These are phyloP conservation scores for Aspergillus conjunctus DNA, from an alignment of 495 filamentous ascomycete species.

Conservation along the genomic window DNA sequence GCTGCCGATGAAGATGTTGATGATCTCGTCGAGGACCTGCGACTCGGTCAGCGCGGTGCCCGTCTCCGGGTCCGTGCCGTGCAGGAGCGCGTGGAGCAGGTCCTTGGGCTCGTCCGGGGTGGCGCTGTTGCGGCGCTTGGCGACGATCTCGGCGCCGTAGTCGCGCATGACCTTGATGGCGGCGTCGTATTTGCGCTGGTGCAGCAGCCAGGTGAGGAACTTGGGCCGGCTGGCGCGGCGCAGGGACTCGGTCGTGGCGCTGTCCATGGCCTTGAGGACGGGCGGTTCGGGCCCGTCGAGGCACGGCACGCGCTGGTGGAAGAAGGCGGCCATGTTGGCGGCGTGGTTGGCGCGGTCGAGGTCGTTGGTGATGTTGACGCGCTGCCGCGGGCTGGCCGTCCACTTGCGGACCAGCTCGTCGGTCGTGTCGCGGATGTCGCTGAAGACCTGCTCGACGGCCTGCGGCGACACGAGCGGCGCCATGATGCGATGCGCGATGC, in stretches of 20 bases:
- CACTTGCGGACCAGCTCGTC: constrained; percentile 71
- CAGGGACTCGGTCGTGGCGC: constrained; percentile 46
- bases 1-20: constrained; percentile 52
- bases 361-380: constrained; percentile 65
- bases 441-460: constrained; percentile 36
- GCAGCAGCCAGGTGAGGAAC: constrained; percentile 43
- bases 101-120: constrained; percentile 58
- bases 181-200: constrained; percentile 51
- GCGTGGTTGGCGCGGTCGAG: constrained; percentile 73
- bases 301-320: constrained; percentile 41
- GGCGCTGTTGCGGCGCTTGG: constrained; percentile 54
- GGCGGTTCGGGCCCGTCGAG: constrained; percentile 34
- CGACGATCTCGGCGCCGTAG: constrained; percentile 60
- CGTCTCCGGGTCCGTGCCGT: constrained; percentile 66
- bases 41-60: constrained; percentile 61
- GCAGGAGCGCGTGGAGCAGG: constrained; percentile 69
- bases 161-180: constrained; percentile 60
- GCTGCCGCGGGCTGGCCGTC: constrained; percentile 55
- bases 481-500: constrained; percentile 71
- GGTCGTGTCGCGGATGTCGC: constrained; percentile 68
- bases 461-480: constrained; percentile 40
- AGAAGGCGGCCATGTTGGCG: constrained; percentile 67
- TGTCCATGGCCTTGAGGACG: constrained; percentile 44
- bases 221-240: constrained; percentile 43
- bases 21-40: constrained; percentile 68